These are phyloP conservation scores for Haematococcus sp. DNA, from an alignment of 139 green algal genomes.

Conservation along the genomic window DNA sequence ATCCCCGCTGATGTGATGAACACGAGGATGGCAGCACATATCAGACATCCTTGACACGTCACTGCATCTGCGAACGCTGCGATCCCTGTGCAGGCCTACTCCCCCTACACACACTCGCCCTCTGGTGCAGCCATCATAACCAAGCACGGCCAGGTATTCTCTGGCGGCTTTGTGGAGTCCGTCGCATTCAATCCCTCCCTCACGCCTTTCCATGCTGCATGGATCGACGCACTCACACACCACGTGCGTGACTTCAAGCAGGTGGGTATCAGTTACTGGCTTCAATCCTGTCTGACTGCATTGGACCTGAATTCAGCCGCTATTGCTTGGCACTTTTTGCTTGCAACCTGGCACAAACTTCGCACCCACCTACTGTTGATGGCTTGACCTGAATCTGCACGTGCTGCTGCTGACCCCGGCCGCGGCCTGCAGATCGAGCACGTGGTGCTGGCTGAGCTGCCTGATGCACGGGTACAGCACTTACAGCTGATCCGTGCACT, in stretches of 20 bases:
- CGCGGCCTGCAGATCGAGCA: conserved; percentile 35
- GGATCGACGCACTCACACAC: conserved; percentile 59
- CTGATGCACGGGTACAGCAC: too few species aligned
- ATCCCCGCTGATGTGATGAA: too few species aligned
- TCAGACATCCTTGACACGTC: too few species aligned
- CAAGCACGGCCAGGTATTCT: conserved; percentile 45
- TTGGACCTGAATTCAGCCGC: not conserved
- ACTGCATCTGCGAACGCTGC: too few species aligned
- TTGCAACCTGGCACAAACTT: too few species aligned
- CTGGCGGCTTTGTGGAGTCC: conserved; percentile 73
- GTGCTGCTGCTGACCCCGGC: too few species aligned
- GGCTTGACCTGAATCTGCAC: too few species aligned
- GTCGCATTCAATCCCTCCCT: conserved; percentile 87
- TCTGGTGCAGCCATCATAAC: conserved; percentile 66
- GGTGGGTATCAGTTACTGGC: conserved; percentile 11
- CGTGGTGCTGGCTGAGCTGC: conserved; percentile 67
- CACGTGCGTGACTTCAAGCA: conserved; percentile 56
- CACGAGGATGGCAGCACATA: too few species aligned
- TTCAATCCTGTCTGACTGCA: not conserved
- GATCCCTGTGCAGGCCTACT: conserved; percentile 52
- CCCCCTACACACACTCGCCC: conserved; percentile 76
- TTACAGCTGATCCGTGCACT: too few species aligned
- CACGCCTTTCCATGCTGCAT: conserved; percentile 71
- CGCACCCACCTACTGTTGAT: too few species aligned
- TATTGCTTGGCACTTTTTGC: not conserved